These are phyloP conservation scores for Datisca glomerata DNA, from an alignment of 306 rosid genomes.

Conservation along the genomic window DNA sequence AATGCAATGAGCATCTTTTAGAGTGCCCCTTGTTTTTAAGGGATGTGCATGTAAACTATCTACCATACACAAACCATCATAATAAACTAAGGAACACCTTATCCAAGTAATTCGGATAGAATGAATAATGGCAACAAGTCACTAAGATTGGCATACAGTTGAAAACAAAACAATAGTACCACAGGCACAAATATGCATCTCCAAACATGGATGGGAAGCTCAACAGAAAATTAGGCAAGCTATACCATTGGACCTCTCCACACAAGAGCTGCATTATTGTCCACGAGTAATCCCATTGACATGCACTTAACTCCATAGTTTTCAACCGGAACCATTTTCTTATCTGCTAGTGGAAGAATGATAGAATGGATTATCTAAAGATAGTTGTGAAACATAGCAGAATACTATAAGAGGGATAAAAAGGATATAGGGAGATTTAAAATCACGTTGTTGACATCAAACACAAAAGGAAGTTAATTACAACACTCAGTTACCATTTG, in stretches of 20 bases:
- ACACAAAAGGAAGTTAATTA: too few species aligned
- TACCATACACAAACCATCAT: too few species aligned
- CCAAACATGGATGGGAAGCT: not conserved
- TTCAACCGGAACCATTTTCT: constrained; percentile 84
- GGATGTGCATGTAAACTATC: too few species aligned
- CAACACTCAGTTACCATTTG: too few species aligned
- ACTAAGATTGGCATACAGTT: not conserved
- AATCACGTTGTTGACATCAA: too few species aligned
- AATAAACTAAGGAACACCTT: too few species aligned
- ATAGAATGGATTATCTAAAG: not conserved
- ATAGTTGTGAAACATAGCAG: constrained; percentile 6
- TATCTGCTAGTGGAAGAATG: constrained; percentile 42
- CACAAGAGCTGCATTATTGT: constrained; percentile 79
- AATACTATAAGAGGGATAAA: constrained; percentile 6
- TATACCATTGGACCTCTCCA: constrained; percentile 99
- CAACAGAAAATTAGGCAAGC: constrained; percentile 7
- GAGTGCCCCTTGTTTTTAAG: too few species aligned
- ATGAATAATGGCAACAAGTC: not conserved
- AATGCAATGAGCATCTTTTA: too few species aligned
- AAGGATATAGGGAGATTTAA: too few species aligned
- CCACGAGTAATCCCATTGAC: constrained; percentile 94
- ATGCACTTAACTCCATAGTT: constrained; percentile 88
- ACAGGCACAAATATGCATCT: too few species aligned
- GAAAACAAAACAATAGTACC: constrained; percentile 4
- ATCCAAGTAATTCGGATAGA: too few species aligned